phyloP scores from a whole-genome alignment of 352 stramenopile genomes.

The Pythium folliculosum region DNA sequence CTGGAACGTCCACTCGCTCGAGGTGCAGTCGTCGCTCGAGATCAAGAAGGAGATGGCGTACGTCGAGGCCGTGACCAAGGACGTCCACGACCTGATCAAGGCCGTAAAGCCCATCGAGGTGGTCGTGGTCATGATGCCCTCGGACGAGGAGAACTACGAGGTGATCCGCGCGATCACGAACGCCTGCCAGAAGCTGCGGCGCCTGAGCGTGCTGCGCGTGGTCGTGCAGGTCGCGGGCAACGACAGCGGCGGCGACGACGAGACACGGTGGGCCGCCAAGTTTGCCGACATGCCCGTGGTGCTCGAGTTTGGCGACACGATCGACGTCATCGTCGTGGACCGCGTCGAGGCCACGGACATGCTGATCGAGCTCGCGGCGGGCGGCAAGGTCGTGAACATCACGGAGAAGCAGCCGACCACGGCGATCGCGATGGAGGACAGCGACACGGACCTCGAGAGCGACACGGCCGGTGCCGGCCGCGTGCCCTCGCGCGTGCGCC shows the following conservation, averaged over 20 bases:
- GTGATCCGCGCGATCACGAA: constrained; percentile 53
- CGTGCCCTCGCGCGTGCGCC: constrained; percentile 30
- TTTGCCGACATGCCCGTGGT: constrained; percentile 59
- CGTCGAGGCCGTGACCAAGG: constrained; percentile 26
- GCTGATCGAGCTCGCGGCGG: constrained; percentile 63
- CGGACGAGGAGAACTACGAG: constrained; percentile 52
- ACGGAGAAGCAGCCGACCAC: constrained; percentile 41
- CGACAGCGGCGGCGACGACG: constrained; percentile 18
- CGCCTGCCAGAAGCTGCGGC: constrained; percentile 47
- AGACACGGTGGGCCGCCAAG: constrained; percentile 38
- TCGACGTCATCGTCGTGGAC: constrained; percentile 66
- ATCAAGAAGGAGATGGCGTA: constrained; percentile 28
- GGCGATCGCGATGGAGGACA: constrained; percentile 44
- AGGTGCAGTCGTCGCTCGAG: constrained; percentile 39
- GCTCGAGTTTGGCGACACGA: constrained; percentile 60
- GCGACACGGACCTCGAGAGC: constrained; percentile 33
- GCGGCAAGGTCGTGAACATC: constrained; percentile 67
- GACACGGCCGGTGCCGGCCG: constrained; percentile 10
- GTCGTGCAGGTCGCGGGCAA: constrained; percentile 53
- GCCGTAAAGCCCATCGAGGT: constrained; percentile 50
- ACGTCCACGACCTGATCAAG: constrained; percentile 38
- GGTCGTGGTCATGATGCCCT: constrained; percentile 64
- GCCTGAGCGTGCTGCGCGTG: constrained; percentile 53
- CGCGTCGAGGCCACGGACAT: constrained; percentile 64
- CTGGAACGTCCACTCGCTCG: constrained; percentile 54